These are phyloP conservation scores for Tolypocladium ophioglossoides DNA, from an alignment of 2,329 filamentous ascomycete species.

Conservation along the genomic window DNA sequence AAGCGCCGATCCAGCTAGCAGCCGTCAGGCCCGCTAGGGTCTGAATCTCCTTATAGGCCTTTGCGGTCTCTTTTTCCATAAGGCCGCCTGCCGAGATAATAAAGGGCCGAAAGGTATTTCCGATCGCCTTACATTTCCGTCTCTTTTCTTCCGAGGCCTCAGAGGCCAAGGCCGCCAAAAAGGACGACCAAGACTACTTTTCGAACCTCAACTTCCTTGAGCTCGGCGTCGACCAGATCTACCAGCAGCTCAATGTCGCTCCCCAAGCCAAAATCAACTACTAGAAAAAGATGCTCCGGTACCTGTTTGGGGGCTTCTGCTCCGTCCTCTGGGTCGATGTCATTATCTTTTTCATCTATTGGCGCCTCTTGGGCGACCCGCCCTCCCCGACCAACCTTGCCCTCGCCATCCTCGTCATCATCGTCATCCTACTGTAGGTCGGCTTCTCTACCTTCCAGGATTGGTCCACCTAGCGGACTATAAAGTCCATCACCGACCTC, in stretches of 20 bases:
- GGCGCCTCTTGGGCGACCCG: conserved; percentile 33
- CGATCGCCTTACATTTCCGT: too few species aligned
- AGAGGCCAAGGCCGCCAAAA: conserved; percentile 15
- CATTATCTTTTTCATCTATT: conserved; percentile 37
- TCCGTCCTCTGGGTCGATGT: conserved; percentile 35
- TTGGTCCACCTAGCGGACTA: conserved; percentile 34
- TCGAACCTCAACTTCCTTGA: conserved; percentile 27
- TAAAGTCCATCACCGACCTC: conserved; percentile 35
- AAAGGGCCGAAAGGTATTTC: too few species aligned
- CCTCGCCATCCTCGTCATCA: conserved; percentile 33
- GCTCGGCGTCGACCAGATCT: conserved; percentile 21
- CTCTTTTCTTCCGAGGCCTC: too few species aligned
- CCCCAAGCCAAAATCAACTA: conserved; percentile 32
- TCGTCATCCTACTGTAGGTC: conserved; percentile 36
- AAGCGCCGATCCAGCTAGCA: too few species aligned
- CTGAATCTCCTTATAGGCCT: too few species aligned
- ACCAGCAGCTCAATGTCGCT: conserved; percentile 30
- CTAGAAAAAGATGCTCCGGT: conserved; percentile 26
- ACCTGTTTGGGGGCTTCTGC: conserved; percentile 37
- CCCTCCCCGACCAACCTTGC: conserved; percentile 32
- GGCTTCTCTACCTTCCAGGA: conserved; percentile 36
- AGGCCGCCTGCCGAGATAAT: too few species aligned
- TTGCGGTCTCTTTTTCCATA: too few species aligned
- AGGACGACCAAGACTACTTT: conserved; percentile 32
- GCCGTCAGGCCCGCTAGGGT: too few species aligned